A percentile compares a stretch with the other conserved stretches of the same genome.
phyloP scores from a whole-genome alignment of 1,139 yeast species.

The Pichia sp. region DNA sequence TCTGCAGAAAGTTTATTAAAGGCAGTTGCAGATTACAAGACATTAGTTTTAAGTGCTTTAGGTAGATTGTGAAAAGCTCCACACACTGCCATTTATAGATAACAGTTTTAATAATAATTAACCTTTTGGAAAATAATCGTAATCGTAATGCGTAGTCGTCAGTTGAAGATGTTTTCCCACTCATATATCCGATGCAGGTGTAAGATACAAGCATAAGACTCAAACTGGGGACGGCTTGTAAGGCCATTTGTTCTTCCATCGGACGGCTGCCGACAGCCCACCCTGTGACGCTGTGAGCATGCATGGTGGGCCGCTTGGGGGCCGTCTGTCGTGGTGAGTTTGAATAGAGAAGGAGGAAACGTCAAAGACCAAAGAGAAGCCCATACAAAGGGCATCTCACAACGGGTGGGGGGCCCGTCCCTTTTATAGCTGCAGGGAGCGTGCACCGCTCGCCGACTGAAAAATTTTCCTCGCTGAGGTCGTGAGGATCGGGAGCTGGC shows the following conservation, averaged over 20 bases:
- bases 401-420: too few relatives aligned
- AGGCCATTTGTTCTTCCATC: constrained; percentile 17
- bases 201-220: constrained; percentile 22
- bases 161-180: constrained; percentile 16
- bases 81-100: too few relatives aligned
- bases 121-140: background rate
- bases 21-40: constrained; percentile 58
- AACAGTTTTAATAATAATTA: background rate
- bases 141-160: background rate
- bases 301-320: constrained; percentile 4
- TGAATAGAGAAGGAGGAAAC: constrained; percentile 4
- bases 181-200: constrained; percentile 23
- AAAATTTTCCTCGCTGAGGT: too few relatives aligned
- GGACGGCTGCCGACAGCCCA: background rate
- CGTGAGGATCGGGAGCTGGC: too few relatives aligned
- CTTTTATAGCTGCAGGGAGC: too few relatives aligned
- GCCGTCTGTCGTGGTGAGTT: background rate
- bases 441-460: too few relatives aligned
- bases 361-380: background rate
- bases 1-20: constrained; percentile 47
- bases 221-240: constrained; percentile 21
- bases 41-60: constrained; percentile 36
- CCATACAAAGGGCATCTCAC: too few relatives aligned
- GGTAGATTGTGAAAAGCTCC: constrained; percentile 3
- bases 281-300: constrained; percentile 8